Evolutionary conservation across 371 early-diverging fungal genomes (phyloP), one percentile per base, ranked within the genome.

Genomic region (Apophysomyces elegans): DNA sequence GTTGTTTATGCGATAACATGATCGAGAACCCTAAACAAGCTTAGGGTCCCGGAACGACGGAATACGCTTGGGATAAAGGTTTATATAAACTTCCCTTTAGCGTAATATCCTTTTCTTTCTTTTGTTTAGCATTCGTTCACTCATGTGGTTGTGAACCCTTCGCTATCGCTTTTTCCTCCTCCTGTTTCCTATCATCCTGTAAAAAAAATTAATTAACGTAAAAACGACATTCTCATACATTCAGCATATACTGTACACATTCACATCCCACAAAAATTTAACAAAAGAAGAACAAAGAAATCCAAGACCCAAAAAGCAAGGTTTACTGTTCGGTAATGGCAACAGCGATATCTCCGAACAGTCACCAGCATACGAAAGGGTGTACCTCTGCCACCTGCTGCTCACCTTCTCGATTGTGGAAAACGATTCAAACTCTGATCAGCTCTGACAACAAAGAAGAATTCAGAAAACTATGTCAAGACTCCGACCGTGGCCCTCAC

Each of bases 341-440:
- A 14, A 26, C 47, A 13, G 18, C 47, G 32, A 26, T n/a, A 54
- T 18, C 62, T 11, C 37, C 57, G 56, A 50, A 13, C 56, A 54
- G 56, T 26, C 36, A 61, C 26, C 61, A 61, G 21, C 46, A 61
- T 21, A 58, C 65, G 37, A 44, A 64, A 56, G 62, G 62, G 44
- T 66, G 70, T 37, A 68, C 46, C 8, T 63, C 68, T 38, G 64
- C 68, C 18, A 50, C 63, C 1, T 70, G 65, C 43, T 62, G 59
- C 45, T 67, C 71, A 4, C 66, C 46, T 50, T 59, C 71, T 37
- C 67, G 64, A 37, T 54, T 71, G 16, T 71, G 71, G 71, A 56
- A 54, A 56, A 54, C 67, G 12, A 62, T 71, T 21, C 71, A 71
- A 62, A 21, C 61, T 1, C 21, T 47, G 43, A 62, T 71, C 46